Conservation (phyloP, 768 basidiomycete species). For the Gautieria morchelliformis region DNA sequence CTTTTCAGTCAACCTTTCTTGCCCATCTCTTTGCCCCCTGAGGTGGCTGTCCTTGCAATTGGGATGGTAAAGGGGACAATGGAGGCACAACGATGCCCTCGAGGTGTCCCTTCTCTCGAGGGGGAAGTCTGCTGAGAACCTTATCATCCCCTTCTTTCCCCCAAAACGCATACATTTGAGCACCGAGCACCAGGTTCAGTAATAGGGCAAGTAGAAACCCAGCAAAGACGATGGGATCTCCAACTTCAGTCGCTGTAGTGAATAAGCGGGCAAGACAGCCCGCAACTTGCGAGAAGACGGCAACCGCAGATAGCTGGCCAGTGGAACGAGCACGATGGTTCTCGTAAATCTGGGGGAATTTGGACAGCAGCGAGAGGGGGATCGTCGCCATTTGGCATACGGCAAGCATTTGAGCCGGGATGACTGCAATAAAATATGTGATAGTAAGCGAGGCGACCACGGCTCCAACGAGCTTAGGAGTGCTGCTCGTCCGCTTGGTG, state of each 20-base stretch:
- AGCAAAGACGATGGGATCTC: conserved; percentile 69
- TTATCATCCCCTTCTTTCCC: conserved; percentile 35
- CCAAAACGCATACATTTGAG: conserved; percentile 82
- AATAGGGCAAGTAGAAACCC: conserved; percentile 78
- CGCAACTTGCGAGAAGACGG: conserved; percentile 76
- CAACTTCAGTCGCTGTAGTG: conserved; percentile 86
- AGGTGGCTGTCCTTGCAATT: conserved; percentile 25
- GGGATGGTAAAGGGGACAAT: conserved; percentile 32
- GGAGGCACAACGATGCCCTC: conserved; percentile 37
- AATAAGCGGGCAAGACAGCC: conserved; percentile 90
- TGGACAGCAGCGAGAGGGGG: conserved; percentile 85
- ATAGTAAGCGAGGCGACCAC: conserved; percentile 17
- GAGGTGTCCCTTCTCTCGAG: conserved; percentile 13
- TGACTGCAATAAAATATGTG: conserved; percentile 31
- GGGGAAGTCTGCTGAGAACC: conserved; percentile 10
- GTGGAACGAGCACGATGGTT: conserved; percentile 72
- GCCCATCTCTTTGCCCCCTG: conserved; percentile 60
- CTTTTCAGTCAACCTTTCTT: conserved; percentile 57
- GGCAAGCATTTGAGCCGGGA: conserved; percentile 42
- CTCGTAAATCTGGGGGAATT: conserved; percentile 85
- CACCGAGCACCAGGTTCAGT: conserved; percentile 76
- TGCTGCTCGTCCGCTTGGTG: conserved; percentile 14
- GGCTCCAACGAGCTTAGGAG: conserved; percentile 23
- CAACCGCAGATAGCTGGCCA: conserved; percentile 90
- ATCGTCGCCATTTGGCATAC: conserved; percentile 78